Evolutionary conservation across 192 early-diverging fungal species (phyloP).

Genomic region (Mortierella antarctica): DNA sequence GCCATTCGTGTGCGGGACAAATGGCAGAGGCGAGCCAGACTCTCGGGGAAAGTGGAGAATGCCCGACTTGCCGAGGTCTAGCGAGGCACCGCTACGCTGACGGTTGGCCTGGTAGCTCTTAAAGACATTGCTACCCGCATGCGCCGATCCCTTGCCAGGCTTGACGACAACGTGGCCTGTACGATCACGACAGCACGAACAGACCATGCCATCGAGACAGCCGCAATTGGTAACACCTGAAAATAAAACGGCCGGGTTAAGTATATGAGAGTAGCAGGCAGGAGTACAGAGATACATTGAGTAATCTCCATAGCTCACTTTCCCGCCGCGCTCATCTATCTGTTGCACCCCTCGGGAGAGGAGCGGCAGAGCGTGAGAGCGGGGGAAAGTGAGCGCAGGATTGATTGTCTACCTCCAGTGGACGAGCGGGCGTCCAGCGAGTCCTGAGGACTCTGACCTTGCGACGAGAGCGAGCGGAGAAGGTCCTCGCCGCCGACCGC

Average conservation of each 20-base stretch:
- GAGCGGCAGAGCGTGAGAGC: not conserved
- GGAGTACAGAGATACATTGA: not conserved
- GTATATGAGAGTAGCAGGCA: constrained; percentile 7
- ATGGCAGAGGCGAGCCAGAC: constrained; percentile 32
- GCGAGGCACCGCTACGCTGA: constrained; percentile 32
- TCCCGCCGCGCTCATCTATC: constrained; percentile 1
- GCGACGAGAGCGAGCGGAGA: constrained; percentile 36
- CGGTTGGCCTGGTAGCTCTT: constrained; percentile 19
- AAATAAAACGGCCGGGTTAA: constrained; percentile 28
- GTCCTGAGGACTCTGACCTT: constrained; percentile 26
- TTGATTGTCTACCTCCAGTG: constrained; percentile 48
- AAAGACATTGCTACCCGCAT: constrained; percentile 3
- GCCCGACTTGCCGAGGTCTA: constrained; percentile 43
- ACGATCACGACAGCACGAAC: constrained; percentile 24
- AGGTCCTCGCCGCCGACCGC: constrained; percentile 43
- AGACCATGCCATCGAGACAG: constrained; percentile 32
- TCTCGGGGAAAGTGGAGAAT: constrained; percentile 29
- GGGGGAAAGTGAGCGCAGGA: not conserved
- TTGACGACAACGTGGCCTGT: constrained; percentile 15
- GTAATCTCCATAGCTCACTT: constrained; percentile 5
- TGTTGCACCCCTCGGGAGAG: not conserved
- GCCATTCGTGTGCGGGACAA: constrained; percentile 23
- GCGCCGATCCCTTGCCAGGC: constrained; percentile 17
- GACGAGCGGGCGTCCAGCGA: constrained; percentile 31
- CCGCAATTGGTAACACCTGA: constrained; percentile 33